Conservation (phyloP, 306 rosid species). For the Cicer chorassanicum region DNA sequence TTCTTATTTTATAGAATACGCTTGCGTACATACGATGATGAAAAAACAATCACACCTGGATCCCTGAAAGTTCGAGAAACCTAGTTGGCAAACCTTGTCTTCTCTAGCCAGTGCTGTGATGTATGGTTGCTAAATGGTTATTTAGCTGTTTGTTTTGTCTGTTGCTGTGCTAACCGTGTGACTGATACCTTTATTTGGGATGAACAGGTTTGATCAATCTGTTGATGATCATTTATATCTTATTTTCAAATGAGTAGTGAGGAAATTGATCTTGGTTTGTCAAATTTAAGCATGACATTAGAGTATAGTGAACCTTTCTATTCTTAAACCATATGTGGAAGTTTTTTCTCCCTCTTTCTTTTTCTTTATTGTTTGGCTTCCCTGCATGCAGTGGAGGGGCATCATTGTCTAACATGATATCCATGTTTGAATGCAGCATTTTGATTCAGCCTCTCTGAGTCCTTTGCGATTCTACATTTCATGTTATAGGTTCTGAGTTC, state of each 20-base stretch:
- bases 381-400: background rate
- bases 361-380: background rate
- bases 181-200: background rate
- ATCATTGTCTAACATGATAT: conserved; percentile 28
- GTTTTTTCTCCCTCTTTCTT: background rate
- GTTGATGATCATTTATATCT: conserved; percentile 7
- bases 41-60: background rate
- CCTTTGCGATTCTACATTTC: background rate
- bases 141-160: background rate
- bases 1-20: no score
- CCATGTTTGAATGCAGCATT: conserved; percentile 37
- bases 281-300: background rate
- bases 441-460: background rate
- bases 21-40: no score
- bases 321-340: background rate
- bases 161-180: background rate
- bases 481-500: background rate
- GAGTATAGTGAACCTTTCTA: background rate
- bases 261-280: conserved; percentile 28
- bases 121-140: conserved; percentile 5
- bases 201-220: background rate
- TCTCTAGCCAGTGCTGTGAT: background rate
- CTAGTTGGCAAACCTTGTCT: background rate
- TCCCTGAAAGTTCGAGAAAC: conserved; percentile 4
- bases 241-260: background rate